Evolutionary conservation across 257 asterid species (phyloP).

Genomic region (Plectranthus barbatus): DNA sequence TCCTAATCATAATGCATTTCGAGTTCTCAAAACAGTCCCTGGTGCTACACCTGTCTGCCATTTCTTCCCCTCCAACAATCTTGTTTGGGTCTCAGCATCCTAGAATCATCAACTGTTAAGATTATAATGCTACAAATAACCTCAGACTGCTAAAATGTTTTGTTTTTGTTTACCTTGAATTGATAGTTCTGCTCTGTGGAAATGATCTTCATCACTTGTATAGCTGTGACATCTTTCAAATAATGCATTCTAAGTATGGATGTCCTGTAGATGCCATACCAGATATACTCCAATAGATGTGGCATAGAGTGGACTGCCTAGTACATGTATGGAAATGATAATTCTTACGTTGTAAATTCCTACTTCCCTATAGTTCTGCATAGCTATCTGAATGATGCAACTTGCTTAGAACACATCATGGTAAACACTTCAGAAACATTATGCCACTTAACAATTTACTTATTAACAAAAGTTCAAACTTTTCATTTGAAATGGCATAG

Average conservation of each 20-base stretch:
- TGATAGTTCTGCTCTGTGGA: background rate
- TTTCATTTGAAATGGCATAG: background rate
- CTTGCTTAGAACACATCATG: background rate
- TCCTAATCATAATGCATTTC: constrained; percentile 56
- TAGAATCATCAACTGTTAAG: constrained; percentile 8
- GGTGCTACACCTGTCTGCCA: constrained; percentile 75
- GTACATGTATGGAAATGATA: background rate
- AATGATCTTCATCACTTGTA: background rate
- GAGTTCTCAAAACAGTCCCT: constrained; percentile 43
- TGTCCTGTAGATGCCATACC: background rate
- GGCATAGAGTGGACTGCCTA: no score
- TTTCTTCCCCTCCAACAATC: constrained; percentile 64
- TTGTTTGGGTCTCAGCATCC: constrained; percentile 50
- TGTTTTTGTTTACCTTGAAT: background rate
- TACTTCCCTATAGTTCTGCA: background rate
- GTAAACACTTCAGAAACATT: no score
- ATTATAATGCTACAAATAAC: background rate
- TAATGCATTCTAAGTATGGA: background rate
- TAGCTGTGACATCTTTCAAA: background rate
- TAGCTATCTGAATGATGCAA: background rate
- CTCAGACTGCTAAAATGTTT: background rate
- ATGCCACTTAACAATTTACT: no score
- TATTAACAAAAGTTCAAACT: no score
- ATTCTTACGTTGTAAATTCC: background rate
- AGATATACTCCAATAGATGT: background rate